Conservation (phyloP, 75 land plant species). For the Isoetes taiwanensis region DNA sequence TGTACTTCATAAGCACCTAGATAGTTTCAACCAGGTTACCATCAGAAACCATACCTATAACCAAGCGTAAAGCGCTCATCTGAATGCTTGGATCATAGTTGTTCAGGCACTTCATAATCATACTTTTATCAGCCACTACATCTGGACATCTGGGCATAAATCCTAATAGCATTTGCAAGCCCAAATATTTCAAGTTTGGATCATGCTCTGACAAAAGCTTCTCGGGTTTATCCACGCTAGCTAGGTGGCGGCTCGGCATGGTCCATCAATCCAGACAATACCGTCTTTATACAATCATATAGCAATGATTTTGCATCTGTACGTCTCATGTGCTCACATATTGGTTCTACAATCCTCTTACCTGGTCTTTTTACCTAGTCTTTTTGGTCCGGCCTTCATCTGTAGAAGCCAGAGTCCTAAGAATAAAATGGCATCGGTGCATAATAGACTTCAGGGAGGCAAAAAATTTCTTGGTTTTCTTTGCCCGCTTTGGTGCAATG, state of each 20-base stretch:
- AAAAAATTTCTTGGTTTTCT: no score
- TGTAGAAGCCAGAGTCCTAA: no score
- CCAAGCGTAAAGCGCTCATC: conserved; percentile 44
- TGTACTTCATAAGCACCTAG: conserved; percentile 48
- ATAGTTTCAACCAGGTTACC: conserved; percentile 54
- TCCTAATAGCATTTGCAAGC: conserved; percentile 47
- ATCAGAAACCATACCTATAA: conserved; percentile 71
- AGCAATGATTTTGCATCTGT: conserved; percentile 69
- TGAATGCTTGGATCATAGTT: conserved; percentile 66
- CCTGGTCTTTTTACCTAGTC: no score
- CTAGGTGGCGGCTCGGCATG: conserved; percentile 47
- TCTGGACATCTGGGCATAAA: conserved; percentile 39
- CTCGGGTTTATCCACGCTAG: conserved; percentile 59
- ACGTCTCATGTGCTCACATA: conserved; percentile 55
- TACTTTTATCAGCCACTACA: conserved; percentile 63
- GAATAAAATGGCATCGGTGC: no score
- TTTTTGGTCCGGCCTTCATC: no score
- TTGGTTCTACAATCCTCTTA: conserved; percentile 60
- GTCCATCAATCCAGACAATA: conserved; percentile 44
- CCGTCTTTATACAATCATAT: conserved; percentile 74
- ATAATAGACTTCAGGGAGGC: no score
- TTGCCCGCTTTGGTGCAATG: no score
- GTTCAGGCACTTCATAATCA: conserved; percentile 47
- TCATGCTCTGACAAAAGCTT: conserved; percentile 50
- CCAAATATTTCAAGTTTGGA: conserved; percentile 79